Base-by-base conservation (phyloP, 225 moss, liverwort and hornwort genomes). In the Antitrichia curtipendula region DNA sequence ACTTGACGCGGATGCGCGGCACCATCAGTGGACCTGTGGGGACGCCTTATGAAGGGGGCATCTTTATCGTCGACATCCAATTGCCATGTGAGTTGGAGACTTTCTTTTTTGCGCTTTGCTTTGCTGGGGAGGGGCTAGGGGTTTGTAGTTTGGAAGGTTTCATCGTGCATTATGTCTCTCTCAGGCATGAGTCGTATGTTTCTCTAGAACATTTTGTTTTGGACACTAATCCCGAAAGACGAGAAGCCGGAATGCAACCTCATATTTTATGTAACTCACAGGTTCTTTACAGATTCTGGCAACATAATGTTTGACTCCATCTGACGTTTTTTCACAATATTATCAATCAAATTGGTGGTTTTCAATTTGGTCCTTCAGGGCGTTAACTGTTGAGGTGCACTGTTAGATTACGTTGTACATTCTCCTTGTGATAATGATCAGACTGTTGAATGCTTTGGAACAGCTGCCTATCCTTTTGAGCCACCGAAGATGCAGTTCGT, bases 401-500 rank as follows among this genome's bases (percentile, higher is more conserved):
- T 84, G 40, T 74, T 61, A 34, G n/a, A 57, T 63, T 81, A 28
- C 74, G 45, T 59, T 59, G 60, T 57, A 41, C 59, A 58, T 77
- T 88, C 81, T 63, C n/a, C 56, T 88, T 75, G 74, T 64, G 83
- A 74, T 87, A 69, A 88, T 88, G 84, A 90, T 36, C 62, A 82
- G 62, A 62, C 23, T 88, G 81, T 89, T 82, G 83, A 86, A 70
- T 92, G 85, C 58, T 43, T 82, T 71, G 84, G 85, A 90, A 86
- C 95, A 98, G 98, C 97, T 95, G 97, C 96, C 40, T 99, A 99
- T 91, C 98, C 98, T 58, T 97, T 99, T 88, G 97, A 97, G 90
- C 98, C 98, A 84, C 98, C 98, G 69, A 99, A 99, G 91, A 99
- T 99, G 98, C 97, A 97, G 94, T 99, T 99, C 69, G 90, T 94